Conservation (phyloP, 129 eudicot genomes). For the Rutidosis leptorrhynchoides region DNA sequence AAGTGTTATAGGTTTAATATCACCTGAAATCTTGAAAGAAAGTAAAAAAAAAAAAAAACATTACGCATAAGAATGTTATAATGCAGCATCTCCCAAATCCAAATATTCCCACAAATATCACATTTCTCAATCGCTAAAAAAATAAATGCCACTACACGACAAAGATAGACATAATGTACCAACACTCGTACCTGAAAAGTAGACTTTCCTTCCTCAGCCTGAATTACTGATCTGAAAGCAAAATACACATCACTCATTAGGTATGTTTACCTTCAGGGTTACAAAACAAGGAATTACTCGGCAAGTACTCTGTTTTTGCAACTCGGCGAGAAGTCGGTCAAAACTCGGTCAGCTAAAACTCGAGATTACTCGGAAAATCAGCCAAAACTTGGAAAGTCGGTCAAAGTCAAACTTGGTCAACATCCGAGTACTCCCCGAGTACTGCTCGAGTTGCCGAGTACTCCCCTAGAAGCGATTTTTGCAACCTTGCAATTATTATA, state of each 20-base stretch:
- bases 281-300: too few relatives aligned
- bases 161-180: not conserved
- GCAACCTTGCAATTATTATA: too few relatives aligned
- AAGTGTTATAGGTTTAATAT: not conserved
- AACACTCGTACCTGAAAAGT: slow-evolving; percentile 44
- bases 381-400: too few relatives aligned
- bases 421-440: too few relatives aligned
- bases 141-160: not conserved
- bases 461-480: too few relatives aligned
- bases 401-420: too few relatives aligned
- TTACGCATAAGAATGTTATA: slow-evolving; percentile 8
- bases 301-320: too few relatives aligned
- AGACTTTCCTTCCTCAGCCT: slow-evolving; percentile 39
- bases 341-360: too few relatives aligned
- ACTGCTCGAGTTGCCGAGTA: too few relatives aligned
- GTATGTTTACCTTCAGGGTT: slow-evolving; percentile 7
- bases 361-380: too few relatives aligned
- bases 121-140: not conserved
- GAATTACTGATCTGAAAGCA: slow-evolving; percentile 46
- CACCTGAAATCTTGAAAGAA: slow-evolving; percentile 10
- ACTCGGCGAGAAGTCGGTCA: too few relatives aligned
- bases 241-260: slow-evolving; percentile 20
- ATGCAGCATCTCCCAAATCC: not conserved
- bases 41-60: not conserved
- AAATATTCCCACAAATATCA: not conserved